Evolutionary conservation across 306 rosid species (phyloP).

Genomic region (Malus fusca): DNA sequence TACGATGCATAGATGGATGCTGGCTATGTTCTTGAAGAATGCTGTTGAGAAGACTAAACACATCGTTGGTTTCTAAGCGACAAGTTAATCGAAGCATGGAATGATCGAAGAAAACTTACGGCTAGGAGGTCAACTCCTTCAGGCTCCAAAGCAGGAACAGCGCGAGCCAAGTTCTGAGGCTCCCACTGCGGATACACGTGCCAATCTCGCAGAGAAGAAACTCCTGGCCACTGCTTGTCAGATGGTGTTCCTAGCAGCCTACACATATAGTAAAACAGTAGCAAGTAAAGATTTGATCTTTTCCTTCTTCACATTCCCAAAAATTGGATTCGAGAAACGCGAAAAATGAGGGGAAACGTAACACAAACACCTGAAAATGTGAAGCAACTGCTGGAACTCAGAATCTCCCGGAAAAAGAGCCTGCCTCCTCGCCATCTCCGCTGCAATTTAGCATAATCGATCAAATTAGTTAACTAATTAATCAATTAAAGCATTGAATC

Average conservation of each 20-base stretch:
- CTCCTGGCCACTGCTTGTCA: conserved; percentile 87
- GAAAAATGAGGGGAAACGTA: background rate
- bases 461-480: background rate
- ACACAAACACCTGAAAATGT: conserved; percentile 60
- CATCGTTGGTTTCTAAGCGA: background rate
- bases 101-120: conserved; percentile 27
- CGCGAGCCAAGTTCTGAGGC: conserved; percentile 59
- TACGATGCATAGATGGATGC: background rate
- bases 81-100: background rate
- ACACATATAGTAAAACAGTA: background rate
- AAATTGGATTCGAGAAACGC: background rate
- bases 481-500: background rate
- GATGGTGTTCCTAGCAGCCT: conserved; percentile 89
- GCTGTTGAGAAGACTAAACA: background rate
- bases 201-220: conserved; percentile 79
- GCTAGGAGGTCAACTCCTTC: conserved; percentile 82
- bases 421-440: conserved; percentile 88
- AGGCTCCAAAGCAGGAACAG: conserved; percentile 65
- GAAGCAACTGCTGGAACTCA: conserved; percentile 84
- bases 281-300: background rate
- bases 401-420: conserved; percentile 92
- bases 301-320: background rate
- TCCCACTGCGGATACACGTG: conserved; percentile 90
- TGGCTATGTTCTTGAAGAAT: background rate
- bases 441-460: conserved; percentile 18